Percentiles rank a stretch among this genome's conserved stretches.
phyloP scores from a whole-genome alignment of 768 basidiomycete genomes.

The Kwoniella sp. region DNA sequence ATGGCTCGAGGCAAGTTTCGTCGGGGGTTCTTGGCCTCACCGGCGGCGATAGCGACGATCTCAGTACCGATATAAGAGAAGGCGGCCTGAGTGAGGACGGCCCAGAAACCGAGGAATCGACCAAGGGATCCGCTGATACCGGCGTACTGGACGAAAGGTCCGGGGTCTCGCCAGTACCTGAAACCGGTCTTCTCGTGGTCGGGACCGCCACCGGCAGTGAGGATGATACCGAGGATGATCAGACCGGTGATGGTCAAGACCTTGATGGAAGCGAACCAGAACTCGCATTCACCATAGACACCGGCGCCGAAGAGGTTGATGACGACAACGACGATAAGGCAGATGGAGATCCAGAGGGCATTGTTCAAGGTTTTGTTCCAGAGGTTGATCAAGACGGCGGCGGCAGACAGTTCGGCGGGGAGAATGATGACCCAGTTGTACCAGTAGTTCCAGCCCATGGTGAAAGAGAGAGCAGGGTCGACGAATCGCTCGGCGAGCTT shows the following conservation, averaged over 20 bases:
- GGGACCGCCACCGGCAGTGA: conserved; percentile 89
- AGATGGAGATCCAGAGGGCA: conserved; percentile 79
- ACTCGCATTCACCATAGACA: conserved; percentile 65
- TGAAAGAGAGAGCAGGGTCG: conserved; percentile 61
- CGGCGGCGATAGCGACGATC: conserved; percentile 68
- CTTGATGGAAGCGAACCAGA: conserved; percentile 88
- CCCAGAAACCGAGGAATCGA: conserved; percentile 71
- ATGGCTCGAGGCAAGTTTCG: conserved; percentile 71
- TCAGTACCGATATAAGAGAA: conserved; percentile 90
- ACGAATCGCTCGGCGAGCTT: conserved; percentile 59
- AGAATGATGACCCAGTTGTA: conserved; percentile 61
- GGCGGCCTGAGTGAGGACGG: conserved; percentile 79
- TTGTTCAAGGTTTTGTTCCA: conserved; percentile 62
- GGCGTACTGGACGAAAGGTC: conserved; percentile 77
- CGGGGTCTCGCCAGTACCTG: conserved; percentile 82
- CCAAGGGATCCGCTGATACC: conserved; percentile 68
- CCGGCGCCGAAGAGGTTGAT: conserved; percentile 58
- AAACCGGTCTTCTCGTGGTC: conserved; percentile 60
- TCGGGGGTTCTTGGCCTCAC: conserved; percentile 75
- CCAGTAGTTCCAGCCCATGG: conserved; percentile 40
- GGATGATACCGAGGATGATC: conserved; percentile 67
- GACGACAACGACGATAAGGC: conserved; percentile 70
- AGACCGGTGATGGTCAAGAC: conserved; percentile 63
- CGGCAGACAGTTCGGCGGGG: conserved; percentile 73
- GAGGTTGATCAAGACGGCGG: conserved; percentile 68